Base-by-base conservation (phyloP, 2,329 filamentous ascomycete genomes). In the Zymoseptoria passerinii region DNA sequence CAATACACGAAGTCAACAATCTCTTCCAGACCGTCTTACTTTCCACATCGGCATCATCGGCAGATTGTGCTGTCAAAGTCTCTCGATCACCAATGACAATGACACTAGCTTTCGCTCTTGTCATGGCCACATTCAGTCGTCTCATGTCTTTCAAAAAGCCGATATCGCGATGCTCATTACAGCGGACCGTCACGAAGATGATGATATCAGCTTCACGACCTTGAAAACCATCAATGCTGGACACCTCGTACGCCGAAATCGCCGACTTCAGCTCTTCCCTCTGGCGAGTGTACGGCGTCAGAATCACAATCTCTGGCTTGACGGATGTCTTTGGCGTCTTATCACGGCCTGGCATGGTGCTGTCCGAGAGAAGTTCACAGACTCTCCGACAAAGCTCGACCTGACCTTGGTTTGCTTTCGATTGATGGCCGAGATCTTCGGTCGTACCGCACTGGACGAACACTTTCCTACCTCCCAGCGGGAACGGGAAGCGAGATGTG, bases 71-170 rank as follows among this genome's bases (percentile, higher is more conserved):
- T 48, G 48, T 18, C 55, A 56, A 40, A 16, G 55, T 56, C 49
- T n/a, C 13, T n/a, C 49, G 48, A 48, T 56, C 49, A 5, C 55
- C 55, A 52, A 56, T 52, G 23, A 56, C 40, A 28, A 56, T 56
- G 40, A 56, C 49, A 13, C 55, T 49, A 8, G 55, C 49, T 48
- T 40, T 52, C 13, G 55, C 55, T 29, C 55, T 56, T 19, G 55
- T 56, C 55, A 56, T 52, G 2, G 55, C 55, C 13, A 56, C 55
- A 52, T 56, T 56, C 28, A 56, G 20, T 13, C 55, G 55, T 65
- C 94, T 90, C 55, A 94, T 94, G 68, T 99, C 94, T 61, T 92
- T 97, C 79, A 99, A 80, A 83, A 99, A 56, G 28, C 55, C 55
- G 18, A 56, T 56, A 8, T 56, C 55, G 23, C 48, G 44, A 48